Conservation (phyloP, 192 early-diverging fungal species). For the Coemansia nantahalensis region DNA sequence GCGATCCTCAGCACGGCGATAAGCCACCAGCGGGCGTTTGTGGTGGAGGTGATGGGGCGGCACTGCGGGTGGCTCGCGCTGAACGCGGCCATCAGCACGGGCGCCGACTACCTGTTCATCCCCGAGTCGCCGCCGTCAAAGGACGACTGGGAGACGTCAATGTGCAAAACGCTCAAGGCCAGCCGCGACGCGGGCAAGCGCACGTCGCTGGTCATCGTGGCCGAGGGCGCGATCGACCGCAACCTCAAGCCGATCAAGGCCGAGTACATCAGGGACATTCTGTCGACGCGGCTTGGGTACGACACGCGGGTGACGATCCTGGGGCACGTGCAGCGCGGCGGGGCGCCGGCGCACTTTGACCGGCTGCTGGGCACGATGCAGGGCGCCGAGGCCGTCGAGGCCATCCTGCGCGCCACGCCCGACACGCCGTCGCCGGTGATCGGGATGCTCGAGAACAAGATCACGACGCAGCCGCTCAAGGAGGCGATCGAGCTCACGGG, state of each 20-base stretch:
- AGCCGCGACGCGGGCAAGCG: conserved; percentile 81
- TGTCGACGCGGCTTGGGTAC: conserved; percentile 73
- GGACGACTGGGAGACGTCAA: conserved; percentile 83
- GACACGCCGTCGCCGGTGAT: conserved; percentile 92
- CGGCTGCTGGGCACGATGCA: conserved; percentile 92
- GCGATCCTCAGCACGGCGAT: conserved; percentile 88
- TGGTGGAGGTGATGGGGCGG: conserved; percentile 98
- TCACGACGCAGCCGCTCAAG: conserved; percentile 83
- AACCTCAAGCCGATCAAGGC: conserved; percentile 83
- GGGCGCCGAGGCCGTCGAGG: conserved; percentile 92
- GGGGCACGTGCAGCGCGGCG: conserved; percentile 96
- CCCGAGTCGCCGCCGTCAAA: conserved; percentile 88
- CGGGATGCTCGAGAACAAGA: conserved; percentile 86
- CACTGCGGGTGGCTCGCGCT: conserved; percentile 96
- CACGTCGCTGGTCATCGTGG: conserved; percentile 93
- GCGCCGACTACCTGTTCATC: conserved; percentile 95
- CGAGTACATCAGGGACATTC: conserved; percentile 78
- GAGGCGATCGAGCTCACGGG: conserved; percentile 90
- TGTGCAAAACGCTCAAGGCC: conserved; percentile 75
- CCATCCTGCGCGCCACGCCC: conserved; percentile 78
- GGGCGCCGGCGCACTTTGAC: conserved; percentile 86
- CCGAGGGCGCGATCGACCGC: conserved; percentile 93
- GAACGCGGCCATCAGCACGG: conserved; percentile 82
- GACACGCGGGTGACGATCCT: conserved; percentile 94
- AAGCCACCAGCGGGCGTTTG: conserved; percentile 95